These are phyloP conservation scores for Naganishia friedmannii DNA, from an alignment of 768 basidiomycete species.

Conservation along the genomic window DNA sequence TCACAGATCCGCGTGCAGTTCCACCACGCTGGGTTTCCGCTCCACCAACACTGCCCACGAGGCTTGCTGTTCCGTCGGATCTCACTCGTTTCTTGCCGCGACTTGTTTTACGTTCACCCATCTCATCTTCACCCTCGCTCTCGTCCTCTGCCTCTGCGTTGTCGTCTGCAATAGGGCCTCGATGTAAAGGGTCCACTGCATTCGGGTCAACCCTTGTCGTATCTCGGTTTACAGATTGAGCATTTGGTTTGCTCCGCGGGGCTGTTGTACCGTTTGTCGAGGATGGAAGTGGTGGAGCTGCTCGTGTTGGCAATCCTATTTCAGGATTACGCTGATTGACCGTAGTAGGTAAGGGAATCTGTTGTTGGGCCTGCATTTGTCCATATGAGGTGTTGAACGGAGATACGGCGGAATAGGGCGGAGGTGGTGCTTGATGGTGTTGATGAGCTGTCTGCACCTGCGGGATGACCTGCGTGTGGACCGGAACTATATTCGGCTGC, in stretches of 20 bases:
- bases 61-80: constrained; percentile 6
- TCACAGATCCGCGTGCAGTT: not conserved
- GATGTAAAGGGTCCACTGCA: constrained; percentile 7
- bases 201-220: not conserved
- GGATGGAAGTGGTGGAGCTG: constrained; percentile 14
- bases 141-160: not conserved
- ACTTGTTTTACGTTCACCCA: not conserved
- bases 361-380: constrained; percentile 2
- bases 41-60: not conserved
- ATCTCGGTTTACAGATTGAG: not conserved
- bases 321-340: not conserved
- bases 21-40: not conserved
- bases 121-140: not conserved
- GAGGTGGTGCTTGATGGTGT: constrained; percentile 1
- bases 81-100: constrained; percentile 24
- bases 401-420: constrained; percentile 8
- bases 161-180: not conserved
- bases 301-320: constrained; percentile 15
- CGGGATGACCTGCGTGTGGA: not conserved
- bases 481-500: not conserved
- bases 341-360: not conserved
- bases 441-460: not conserved
- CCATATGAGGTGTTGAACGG: constrained; percentile 6
- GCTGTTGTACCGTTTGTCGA: not conserved
- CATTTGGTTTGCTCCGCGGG: not conserved